Conservation (phyloP, 108 stramenopile genomes). For the Discostella pseudostelligera region DNA sequence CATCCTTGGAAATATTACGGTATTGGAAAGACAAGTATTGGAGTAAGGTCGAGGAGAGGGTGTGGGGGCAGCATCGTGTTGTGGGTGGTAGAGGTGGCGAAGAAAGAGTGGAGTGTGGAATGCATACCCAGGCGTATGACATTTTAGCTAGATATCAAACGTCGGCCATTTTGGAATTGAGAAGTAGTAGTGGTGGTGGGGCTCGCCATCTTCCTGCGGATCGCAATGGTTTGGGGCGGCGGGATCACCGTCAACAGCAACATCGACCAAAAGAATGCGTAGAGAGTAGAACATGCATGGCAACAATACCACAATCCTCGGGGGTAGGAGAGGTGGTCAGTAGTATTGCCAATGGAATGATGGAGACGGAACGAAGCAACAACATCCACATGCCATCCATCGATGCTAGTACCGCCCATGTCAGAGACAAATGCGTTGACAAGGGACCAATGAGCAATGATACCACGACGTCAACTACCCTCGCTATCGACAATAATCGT, state of each 20-base stretch:
- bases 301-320: too few relatives aligned
- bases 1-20: constrained; percentile 60
- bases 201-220: too few relatives aligned
- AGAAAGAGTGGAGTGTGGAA: constrained; percentile 4
- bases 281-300: too few relatives aligned
- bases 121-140: constrained; percentile 23
- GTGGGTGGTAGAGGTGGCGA: background rate
- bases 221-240: too few relatives aligned
- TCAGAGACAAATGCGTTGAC: constrained; percentile 4
- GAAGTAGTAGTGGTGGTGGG: background rate
- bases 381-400: background rate
- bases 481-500: too few relatives aligned
- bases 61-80: constrained; percentile 24
- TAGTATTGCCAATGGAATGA: too few relatives aligned
- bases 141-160: constrained; percentile 30
- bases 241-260: too few relatives aligned
- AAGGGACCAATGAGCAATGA: too few relatives aligned
- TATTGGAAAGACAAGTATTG: constrained; percentile 69
- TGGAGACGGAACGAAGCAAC: too few relatives aligned
- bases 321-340: too few relatives aligned
- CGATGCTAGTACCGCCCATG: background rate
- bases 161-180: constrained; percentile 22
- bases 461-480: too few relatives aligned
- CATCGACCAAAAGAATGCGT: too few relatives aligned
- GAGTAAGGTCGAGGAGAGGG: constrained; percentile 37